A percentile compares a stretch with the other conserved stretches of the same genome.
These are phyloP conservation scores for Cladophialophora exuberans DNA, from an alignment of 2,329 filamentous ascomycete genomes.

Conservation along the genomic window DNA sequence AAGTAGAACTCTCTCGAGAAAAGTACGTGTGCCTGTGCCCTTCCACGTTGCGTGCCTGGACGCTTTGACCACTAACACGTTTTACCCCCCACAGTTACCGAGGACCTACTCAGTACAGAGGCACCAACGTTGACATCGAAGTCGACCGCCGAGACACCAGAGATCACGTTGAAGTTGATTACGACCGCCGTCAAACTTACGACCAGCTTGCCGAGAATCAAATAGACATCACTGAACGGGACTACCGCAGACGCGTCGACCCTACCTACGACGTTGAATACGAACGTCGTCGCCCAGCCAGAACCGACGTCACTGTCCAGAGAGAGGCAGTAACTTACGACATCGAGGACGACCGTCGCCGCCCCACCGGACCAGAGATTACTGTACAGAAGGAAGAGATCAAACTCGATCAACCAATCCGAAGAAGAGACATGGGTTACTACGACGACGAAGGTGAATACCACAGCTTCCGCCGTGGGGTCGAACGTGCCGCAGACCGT, in stretches of 20 bases:
- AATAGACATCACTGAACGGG: slow-evolving; percentile 59
- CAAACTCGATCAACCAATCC: slow-evolving; percentile 54
- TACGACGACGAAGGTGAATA: slow-evolving; percentile 79
- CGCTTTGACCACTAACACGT: slow-evolving; percentile 30
- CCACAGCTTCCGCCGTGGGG: slow-evolving; percentile 73
- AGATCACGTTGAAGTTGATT: slow-evolving; percentile 23
- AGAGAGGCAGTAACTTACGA: no score
- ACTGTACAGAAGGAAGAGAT: slow-evolving; percentile 47
- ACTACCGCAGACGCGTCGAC: slow-evolving; percentile 66
- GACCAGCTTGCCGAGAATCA: slow-evolving; percentile 36
- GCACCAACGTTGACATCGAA: slow-evolving; percentile 46
- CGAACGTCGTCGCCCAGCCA: slow-evolving; percentile 34
- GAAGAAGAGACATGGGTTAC: slow-evolving; percentile 69
- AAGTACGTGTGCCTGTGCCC: slow-evolving; percentile 45
- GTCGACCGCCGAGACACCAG: slow-evolving; percentile 43
- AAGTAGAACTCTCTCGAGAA: slow-evolving; percentile 56
- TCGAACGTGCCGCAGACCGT: slow-evolving; percentile 67
- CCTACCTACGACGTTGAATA: slow-evolving; percentile 56
- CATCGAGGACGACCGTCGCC: no score
- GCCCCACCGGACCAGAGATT: slow-evolving; percentile 34
- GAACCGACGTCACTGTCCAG: slow-evolving; percentile 38
- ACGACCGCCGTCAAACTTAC: slow-evolving; percentile 29
- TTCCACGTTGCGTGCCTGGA: slow-evolving; percentile 32
- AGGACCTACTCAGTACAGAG: slow-evolving; percentile 36
- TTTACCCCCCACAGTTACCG: slow-evolving; percentile 30